Evolutionary conservation across 306 rosid species (phyloP).

Genomic region (Abrus precatorius): DNA sequence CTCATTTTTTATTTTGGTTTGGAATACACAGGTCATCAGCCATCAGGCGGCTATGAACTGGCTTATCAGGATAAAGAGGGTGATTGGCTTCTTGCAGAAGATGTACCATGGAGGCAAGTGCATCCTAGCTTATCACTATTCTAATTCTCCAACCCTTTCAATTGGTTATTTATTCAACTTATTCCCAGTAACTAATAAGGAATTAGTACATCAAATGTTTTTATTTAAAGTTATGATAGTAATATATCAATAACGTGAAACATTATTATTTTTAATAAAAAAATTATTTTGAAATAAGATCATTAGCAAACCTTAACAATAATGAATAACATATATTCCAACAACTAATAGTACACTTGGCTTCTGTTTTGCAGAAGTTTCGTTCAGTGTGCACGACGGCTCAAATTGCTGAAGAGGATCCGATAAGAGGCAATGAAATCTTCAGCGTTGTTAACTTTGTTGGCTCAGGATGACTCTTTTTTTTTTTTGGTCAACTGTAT

Average conservation of each 20-base stretch:
- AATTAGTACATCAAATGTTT: not conserved
- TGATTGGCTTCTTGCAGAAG: constrained; percentile 84
- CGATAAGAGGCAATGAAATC: constrained; percentile 2
- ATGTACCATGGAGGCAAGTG: constrained; percentile 83
- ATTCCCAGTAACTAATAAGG: not conserved
- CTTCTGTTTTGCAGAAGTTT: constrained; percentile 61
- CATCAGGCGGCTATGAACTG: constrained; percentile 57
- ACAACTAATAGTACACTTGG: not conserved
- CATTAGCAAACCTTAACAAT: no score
- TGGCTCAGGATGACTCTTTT: not conserved
- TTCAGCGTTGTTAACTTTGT: not conserved
- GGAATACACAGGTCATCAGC: constrained; percentile 57
- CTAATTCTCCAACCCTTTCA: not conserved
- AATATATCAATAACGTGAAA: no score
- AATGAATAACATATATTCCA: not conserved
- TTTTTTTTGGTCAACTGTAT: constrained; percentile 32
- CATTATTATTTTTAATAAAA: no score
- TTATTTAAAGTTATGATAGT: no score
- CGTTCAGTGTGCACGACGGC: constrained; percentile 62
- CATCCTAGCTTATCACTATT: not conserved
- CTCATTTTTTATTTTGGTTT: not conserved
- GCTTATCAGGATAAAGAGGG: constrained; percentile 80
- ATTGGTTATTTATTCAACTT: not conserved
- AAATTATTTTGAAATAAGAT: no score
- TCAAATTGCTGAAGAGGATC: constrained; percentile 65